phyloP scores from a whole-genome alignment of 2,329 filamentous ascomycete species.

The Metarhizium guizhouense region DNA sequence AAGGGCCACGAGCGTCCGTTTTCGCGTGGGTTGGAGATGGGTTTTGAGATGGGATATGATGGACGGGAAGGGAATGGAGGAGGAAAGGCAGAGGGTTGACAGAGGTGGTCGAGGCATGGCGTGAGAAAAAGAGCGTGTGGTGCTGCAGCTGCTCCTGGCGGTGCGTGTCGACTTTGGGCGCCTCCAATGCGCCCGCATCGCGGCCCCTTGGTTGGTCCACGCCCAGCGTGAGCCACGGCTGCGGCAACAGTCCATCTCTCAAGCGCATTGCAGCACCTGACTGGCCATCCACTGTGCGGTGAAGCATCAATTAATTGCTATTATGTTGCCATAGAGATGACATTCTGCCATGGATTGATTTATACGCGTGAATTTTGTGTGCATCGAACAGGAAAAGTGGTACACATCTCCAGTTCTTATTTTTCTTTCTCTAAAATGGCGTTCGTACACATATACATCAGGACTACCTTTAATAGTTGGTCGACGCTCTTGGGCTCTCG shows the following conservation, averaged over 20 bases:
- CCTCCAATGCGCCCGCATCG: conserved; percentile 7
- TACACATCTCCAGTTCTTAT: no score
- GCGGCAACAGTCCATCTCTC: no score
- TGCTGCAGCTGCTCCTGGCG: background rate
- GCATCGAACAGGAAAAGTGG: no score
- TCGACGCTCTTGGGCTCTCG: background rate
- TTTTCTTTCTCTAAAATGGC: no score
- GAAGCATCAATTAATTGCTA: no score
- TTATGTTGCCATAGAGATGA: no score
- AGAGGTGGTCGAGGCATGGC: background rate
- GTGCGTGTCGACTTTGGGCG: conserved; percentile 5
- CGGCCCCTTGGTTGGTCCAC: conserved; percentile 9
- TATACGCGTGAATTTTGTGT: no score
- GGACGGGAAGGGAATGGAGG: background rate
- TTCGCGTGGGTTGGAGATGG: background rate
- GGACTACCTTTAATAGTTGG: no score
- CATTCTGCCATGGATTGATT: no score
- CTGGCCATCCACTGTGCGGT: no score
- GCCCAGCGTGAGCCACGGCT: conserved; percentile 8
- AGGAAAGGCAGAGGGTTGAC: background rate
- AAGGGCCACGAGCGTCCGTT: background rate
- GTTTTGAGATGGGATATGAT: background rate
- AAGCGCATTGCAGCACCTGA: no score
- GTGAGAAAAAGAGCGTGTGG: background rate
- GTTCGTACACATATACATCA: background rate